Percentiles rank a stretch among this genome's conserved stretches.
Evolutionary conservation across 345 rosid genomes (phyloP).

Genomic region (Bretschneidera sinensis): DNA sequence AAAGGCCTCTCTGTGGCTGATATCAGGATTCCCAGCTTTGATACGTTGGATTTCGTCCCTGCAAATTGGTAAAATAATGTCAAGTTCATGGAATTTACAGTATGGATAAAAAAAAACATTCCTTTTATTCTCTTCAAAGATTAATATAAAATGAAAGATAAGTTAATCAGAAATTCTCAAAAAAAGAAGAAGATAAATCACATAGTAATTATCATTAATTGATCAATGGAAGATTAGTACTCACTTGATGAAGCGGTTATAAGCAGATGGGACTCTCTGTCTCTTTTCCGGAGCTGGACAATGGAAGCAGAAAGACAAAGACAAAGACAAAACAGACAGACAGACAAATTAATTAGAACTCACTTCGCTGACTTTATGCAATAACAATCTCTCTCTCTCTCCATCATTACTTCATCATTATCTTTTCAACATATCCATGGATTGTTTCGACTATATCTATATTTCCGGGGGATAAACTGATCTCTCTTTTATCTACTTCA

Average conservation of each 20-base stretch:
- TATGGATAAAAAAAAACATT: too few species aligned
- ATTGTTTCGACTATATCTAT: slow-evolving; percentile 34
- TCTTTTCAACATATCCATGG: slow-evolving; percentile 25
- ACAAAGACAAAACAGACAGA: too few species aligned
- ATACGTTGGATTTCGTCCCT: slow-evolving; percentile 99
- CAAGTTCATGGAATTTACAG: too few species aligned
- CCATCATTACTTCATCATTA: slow-evolving; percentile 64
- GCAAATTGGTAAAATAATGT: slow-evolving; percentile 17
- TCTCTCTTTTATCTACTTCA: too few species aligned
- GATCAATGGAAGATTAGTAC: too few species aligned
- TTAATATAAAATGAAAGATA: too few species aligned
- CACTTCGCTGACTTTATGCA: slow-evolving; percentile 34
- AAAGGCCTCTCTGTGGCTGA: slow-evolving; percentile 98
- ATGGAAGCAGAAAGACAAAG: slow-evolving; percentile 35
- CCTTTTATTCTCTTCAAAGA: too few species aligned
- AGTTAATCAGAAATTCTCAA: too few species aligned
- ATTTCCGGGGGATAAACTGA: slow-evolving; percentile 47
- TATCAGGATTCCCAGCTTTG: slow-evolving; percentile 98
- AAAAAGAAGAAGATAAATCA: too few species aligned
- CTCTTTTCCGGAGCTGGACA: slow-evolving; percentile 98
- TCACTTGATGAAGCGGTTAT: slow-evolving; percentile 99
- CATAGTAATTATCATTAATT: too few species aligned
- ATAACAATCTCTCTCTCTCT: too few species aligned
- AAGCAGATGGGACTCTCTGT: slow-evolving; percentile 99
- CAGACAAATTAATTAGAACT: slow-evolving; percentile 44